Evolutionary conservation across 1,139 yeast species (phyloP).

Genomic region (Hansenula sp.): DNA sequence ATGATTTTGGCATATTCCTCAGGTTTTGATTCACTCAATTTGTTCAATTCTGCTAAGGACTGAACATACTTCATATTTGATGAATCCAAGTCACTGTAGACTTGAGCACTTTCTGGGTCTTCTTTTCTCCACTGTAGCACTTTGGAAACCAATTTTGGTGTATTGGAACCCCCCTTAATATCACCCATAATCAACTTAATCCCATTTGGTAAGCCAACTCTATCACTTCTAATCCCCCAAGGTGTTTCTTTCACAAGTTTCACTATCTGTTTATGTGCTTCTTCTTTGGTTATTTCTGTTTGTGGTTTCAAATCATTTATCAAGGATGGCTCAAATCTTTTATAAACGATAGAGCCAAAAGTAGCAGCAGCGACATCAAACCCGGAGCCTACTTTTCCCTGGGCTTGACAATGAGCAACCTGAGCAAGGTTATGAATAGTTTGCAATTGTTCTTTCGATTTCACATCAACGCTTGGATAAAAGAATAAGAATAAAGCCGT

Average conservation of each 20-base stretch:
- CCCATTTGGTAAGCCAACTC: constrained; percentile 63
- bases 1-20: constrained; percentile 26
- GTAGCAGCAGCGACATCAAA: constrained; percentile 96
- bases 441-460: constrained; percentile 20
- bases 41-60: constrained; percentile 39
- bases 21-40: constrained; percentile 26
- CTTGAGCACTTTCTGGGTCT: constrained; percentile 41
- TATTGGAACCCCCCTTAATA: constrained; percentile 86
- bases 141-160: constrained; percentile 81
- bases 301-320: constrained; percentile 37
- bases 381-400: constrained; percentile 93
- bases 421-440: constrained; percentile 80
- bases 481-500: constrained; percentile 60
- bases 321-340: constrained; percentile 59
- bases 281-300: constrained; percentile 9
- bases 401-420: constrained; percentile 89
- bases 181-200: constrained; percentile 86
- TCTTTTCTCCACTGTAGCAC: constrained; percentile 67
- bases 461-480: constrained; percentile 30
- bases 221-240: constrained; percentile 57
- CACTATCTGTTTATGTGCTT: constrained; percentile 28
- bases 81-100: constrained; percentile 48
- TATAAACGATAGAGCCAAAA: constrained; percentile 81
- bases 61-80: constrained; percentile 58
- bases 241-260: constrained; percentile 39